phyloP scores from a whole-genome alignment of 2,329 filamentous ascomycete genomes.

The Sphaceloma murrayae region DNA sequence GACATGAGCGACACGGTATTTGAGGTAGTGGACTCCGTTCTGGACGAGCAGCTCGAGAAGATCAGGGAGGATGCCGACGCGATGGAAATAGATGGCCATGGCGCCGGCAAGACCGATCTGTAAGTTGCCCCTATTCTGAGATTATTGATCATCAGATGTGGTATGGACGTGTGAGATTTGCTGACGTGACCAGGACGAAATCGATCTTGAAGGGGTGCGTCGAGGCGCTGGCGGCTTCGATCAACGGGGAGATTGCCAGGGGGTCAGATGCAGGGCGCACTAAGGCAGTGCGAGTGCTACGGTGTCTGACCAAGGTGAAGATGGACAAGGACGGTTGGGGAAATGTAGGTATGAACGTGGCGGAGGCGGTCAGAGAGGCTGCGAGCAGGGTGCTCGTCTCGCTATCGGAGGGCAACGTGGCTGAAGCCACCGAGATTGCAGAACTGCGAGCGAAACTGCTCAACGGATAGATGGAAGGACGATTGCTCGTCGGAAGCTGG shows the following conservation, averaged over 20 bases:
- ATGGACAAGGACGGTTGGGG: not conserved
- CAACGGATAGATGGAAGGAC: no score
- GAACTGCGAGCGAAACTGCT: conserved; percentile 1
- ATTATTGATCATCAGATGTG: no score
- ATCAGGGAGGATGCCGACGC: conserved; percentile 41
- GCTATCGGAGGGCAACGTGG: not conserved
- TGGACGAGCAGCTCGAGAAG: conserved; percentile 47
- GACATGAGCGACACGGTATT: conserved; percentile 60
- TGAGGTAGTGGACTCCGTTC: conserved; percentile 51
- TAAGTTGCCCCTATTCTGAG: conserved; percentile 22
- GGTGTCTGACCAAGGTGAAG: conserved; percentile 6
- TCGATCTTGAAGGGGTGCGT: conserved; percentile 10
- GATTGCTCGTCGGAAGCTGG: no score
- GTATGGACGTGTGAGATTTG: no score
- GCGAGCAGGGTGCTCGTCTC: not conserved
- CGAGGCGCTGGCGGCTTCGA: conserved; percentile 3
- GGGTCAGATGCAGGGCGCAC: not conserved
- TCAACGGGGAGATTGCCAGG: not conserved
- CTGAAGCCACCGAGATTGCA: conserved; percentile 11
- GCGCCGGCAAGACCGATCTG: conserved; percentile 29
- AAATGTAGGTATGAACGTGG: conserved; percentile 3
- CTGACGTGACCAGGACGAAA: conserved; percentile 4
- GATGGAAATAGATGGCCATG: conserved; percentile 51
- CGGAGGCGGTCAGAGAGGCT: conserved; percentile 7
- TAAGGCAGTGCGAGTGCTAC: conserved; percentile 1